phyloP scores from a whole-genome alignment of 2,329 filamentous ascomycete species.

The Penicillium italicum region DNA sequence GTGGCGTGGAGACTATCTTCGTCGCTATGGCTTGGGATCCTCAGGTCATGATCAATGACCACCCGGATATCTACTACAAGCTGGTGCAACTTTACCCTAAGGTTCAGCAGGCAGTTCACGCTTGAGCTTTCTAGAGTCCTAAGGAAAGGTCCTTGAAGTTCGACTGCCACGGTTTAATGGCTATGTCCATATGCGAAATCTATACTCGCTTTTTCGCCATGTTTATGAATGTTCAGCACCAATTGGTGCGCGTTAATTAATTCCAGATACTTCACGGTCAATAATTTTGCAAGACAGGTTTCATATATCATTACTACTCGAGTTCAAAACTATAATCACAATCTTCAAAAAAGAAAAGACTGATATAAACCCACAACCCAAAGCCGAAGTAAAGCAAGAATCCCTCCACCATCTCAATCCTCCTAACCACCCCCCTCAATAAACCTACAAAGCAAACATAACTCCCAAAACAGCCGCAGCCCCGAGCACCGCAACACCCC shows the following conservation, averaged over 20 bases:
- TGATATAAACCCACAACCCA: not conserved
- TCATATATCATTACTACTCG: conserved; percentile 21
- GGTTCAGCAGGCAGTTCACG: conserved; percentile 73
- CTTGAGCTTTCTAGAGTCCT: conserved; percentile 31
- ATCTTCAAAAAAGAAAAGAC: not conserved
- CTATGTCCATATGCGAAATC: not conserved
- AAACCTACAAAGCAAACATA: conserved; percentile 20
- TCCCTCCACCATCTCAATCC: too few relatives aligned
- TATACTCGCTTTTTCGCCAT: not conserved
- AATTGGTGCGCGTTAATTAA: not conserved
- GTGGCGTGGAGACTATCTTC: conserved; percentile 89
- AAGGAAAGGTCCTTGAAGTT: not conserved
- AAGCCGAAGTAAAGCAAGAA: not conserved
- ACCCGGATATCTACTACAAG: conserved; percentile 73
- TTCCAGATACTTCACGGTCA: not conserved
- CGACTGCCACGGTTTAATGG: not conserved
- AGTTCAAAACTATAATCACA: not conserved
- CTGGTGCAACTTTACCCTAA: conserved; percentile 81
- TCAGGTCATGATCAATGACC: conserved; percentile 69
- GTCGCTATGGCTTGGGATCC: conserved; percentile 69
- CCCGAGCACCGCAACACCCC: conserved; percentile 15
- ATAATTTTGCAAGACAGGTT: not conserved
- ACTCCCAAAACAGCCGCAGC: conserved; percentile 23
- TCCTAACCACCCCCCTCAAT: too few relatives aligned
- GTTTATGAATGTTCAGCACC: not conserved